Evolutionary conservation across 805 yeast species (phyloP).

Genomic region (Metschnikowia peoriensis): DNA sequence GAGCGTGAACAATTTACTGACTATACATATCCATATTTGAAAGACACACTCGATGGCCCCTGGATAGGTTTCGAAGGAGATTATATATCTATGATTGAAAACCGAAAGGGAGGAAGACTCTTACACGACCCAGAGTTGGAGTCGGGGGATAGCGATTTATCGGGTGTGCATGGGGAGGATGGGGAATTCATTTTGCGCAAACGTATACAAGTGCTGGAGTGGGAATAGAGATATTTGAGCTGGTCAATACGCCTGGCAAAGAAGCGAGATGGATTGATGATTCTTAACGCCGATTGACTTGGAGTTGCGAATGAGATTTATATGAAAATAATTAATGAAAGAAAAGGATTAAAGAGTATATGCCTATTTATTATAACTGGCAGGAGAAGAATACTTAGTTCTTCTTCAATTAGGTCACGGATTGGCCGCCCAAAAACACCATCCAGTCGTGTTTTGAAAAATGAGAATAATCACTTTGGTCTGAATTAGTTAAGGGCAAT

Average conservation of each 20-base stretch:
- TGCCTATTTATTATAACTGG: too few species aligned
- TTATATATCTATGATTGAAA: slow-evolving; percentile 41
- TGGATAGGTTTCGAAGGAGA: slow-evolving; percentile 59
- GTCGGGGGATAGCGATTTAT: slow-evolving; percentile 16
- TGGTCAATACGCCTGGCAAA: too few species aligned
- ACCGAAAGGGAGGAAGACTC: slow-evolving; percentile 11
- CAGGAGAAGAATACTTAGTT: too few species aligned
- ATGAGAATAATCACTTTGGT: not conserved
- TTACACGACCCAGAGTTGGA: slow-evolving; percentile 18
- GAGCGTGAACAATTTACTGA: slow-evolving; percentile 51
- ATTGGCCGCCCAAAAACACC: not conserved
- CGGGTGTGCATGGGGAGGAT: not conserved
- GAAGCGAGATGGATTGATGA: too few species aligned
- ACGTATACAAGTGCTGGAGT: slow-evolving; percentile 18
- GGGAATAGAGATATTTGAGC: slow-evolving; percentile 12
- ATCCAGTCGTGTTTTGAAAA: not conserved
- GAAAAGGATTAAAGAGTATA: too few species aligned
- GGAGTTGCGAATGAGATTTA: too few species aligned
- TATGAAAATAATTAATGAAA: too few species aligned
- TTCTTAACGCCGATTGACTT: too few species aligned
- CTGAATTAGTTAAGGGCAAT: not conserved
- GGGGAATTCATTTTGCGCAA: slow-evolving; percentile 16
- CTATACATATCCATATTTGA: slow-evolving; percentile 49
- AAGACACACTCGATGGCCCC: slow-evolving; percentile 51
- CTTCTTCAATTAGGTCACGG: not conserved